Conservation (phyloP, 1,139 yeast species). For the Blastobotrys ciferrii region DNA sequence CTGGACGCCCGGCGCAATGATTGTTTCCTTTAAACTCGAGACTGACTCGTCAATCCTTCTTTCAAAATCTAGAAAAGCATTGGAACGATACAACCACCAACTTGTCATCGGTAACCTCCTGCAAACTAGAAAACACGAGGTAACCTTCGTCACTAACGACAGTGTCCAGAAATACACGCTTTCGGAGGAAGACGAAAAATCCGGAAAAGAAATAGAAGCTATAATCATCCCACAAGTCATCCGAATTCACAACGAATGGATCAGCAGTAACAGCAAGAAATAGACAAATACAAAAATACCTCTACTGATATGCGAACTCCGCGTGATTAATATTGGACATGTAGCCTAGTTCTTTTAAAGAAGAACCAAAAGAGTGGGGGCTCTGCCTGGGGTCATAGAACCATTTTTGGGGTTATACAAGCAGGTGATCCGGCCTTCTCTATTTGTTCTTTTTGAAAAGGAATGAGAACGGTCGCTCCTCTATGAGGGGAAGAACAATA, state of each 20-base stretch:
- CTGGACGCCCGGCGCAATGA: slow-evolving; percentile 96
- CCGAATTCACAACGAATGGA: slow-evolving; percentile 61
- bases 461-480: too few species aligned
- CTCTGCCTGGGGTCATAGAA: too few species aligned
- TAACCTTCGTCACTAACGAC: slow-evolving; percentile 72
- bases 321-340: too few species aligned
- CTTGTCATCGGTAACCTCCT: slow-evolving; percentile 91
- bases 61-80: slow-evolving; percentile 72
- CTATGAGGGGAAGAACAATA: too few species aligned
- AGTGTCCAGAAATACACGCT: slow-evolving; percentile 52
- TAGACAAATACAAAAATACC: neutral
- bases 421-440: too few species aligned
- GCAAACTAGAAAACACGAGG: slow-evolving; percentile 85
- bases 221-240: slow-evolving; percentile 75
- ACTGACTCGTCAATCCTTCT: slow-evolving; percentile 74
- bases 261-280: slow-evolving; percentile 28
- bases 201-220: slow-evolving; percentile 63
- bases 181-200: slow-evolving; percentile 42
- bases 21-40: slow-evolving; percentile 90
- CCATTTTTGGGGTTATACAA: too few species aligned
- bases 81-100: slow-evolving; percentile 84
- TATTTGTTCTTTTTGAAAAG: too few species aligned
- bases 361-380: neutral
- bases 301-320: neutral
- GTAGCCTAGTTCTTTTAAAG: neutral